Evolutionary conservation across 2,329 filamentous ascomycete genomes (phyloP).

Genomic region (Alternaria hordeiaustralica): DNA sequence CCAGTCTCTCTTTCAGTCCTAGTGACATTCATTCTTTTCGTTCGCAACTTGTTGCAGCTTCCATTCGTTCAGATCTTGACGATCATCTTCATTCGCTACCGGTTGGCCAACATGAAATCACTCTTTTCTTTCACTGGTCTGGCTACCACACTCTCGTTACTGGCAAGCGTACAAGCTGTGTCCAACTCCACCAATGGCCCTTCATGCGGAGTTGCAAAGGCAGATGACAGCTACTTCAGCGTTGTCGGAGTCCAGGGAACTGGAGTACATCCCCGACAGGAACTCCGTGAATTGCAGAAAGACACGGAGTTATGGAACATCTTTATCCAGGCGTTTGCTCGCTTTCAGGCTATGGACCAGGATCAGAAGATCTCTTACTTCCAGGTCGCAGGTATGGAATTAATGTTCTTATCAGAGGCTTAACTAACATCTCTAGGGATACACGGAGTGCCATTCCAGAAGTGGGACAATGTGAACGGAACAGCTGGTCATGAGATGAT

Average conservation of each 20-base stretch:
- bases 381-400: conserved; percentile 35
- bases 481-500: conserved; percentile 27
- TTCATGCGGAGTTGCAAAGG: conserved; percentile 28
- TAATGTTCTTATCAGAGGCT: not conserved
- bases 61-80: conserved; percentile 30
- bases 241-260: conserved; percentile 42
- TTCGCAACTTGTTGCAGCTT: conserved; percentile 19
- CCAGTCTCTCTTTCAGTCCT: conserved; percentile 29
- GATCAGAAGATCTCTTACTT: conserved; percentile 40
- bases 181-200: conserved; percentile 23
- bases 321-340: conserved; percentile 38
- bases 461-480: conserved; percentile 37
- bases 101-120: conserved; percentile 38
- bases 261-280: conserved; percentile 35
- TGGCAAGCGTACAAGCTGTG: conserved; percentile 20
- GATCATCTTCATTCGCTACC: conserved; percentile 34
- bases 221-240: conserved; percentile 38
- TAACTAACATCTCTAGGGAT: conserved; percentile 25
- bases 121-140: conserved; percentile 28
- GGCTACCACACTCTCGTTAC: conserved; percentile 25
- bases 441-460: conserved; percentile 39
- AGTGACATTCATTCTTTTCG: conserved; percentile 35
- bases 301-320: conserved; percentile 41
- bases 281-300: conserved; percentile 41
- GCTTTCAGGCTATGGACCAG: conserved; percentile 43